Evolutionary conservation across 2,329 filamentous ascomycete species (phyloP), one percentile per base, ranked within the genome.

Genomic region (Trichoderma atroviride): DNA sequence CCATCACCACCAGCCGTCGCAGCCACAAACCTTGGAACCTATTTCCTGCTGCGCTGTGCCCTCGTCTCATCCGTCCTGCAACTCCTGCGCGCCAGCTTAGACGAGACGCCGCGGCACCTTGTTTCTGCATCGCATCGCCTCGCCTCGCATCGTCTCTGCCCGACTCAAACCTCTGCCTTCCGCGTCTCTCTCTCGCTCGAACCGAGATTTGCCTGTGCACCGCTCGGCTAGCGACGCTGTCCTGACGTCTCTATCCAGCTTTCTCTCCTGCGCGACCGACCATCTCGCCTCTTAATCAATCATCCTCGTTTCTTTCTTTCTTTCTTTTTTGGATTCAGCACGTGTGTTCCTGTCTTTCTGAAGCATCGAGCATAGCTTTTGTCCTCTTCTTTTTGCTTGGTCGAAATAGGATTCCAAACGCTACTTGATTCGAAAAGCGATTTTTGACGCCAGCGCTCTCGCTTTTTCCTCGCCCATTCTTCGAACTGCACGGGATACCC

Each of bases 1-100:
- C 64, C 64, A 67, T 56, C 68, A 70, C 64, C 56, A 60, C 68
- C 61, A 58, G 60, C 58, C 66, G 55, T 55, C 65, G 65, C 65
- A 60, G 65, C 65, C 65, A 68, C 65, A 68, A 27, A 27, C 27
- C 27, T 27, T 2, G 27, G 27, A 67, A 60, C 55, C 56, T 50
- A 43, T 43, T 59, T 37, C 59, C 55, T 59, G 55, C 64, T 67
- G 64, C 55, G 43, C 22, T 59, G 40, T 29, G 29, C 33, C 64
- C 52, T 65, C 35, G 52, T 65, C 52, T 57, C 62, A 24, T 56
- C n/a, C 62, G n/a, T 56, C 11, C 60, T n/a, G 62, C 35, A 56
- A 65, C 53, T 65, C 52, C 47, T 29, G 9, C 27, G 43, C 29
- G 33, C 65, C 19, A n/a, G 62, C 53, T 57, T 65, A 47, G 52